A percentile compares a stretch with the other conserved stretches of the same genome.
These are phyloP conservation scores for baker's yeast (Saccharomyces cerevisiae) DNA, from an alignment of 805 yeast species.

Conservation along the genomic window DNA sequence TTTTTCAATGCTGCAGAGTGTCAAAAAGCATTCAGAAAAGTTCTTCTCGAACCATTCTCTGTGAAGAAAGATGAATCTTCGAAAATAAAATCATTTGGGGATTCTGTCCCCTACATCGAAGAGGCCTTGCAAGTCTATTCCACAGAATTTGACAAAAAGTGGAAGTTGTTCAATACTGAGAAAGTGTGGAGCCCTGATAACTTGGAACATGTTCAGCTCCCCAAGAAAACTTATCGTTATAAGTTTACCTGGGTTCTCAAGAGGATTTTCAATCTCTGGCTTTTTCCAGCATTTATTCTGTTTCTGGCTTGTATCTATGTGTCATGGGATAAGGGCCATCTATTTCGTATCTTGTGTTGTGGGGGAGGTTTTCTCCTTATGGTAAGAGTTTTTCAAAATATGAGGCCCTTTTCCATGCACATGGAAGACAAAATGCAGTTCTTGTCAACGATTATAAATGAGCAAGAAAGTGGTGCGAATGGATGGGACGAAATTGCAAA, in stretches of 20 bases:
- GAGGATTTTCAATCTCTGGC: neutral
- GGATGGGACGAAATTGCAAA: neutral
- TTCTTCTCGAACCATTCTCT: neutral
- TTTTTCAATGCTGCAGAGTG: neutral
- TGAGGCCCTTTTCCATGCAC: neutral
- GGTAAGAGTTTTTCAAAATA: too few species aligned
- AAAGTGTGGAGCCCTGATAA: neutral
- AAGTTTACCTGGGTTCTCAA: neutral
- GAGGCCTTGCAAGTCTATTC: neutral
- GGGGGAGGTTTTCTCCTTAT: neutral
- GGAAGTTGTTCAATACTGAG: neutral
- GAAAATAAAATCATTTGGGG: neutral
- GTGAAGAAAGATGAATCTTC: neutral
- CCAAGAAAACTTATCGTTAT: neutral
- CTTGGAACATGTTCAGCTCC: neutral
- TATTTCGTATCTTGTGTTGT: neutral
- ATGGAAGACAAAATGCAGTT: neutral
- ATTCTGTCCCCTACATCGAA: neutral
- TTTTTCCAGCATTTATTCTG: too few species aligned
- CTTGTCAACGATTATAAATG: neutral
- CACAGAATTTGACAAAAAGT: neutral
- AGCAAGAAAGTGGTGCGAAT: neutral
- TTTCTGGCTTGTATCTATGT: too few species aligned
- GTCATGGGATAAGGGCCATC: neutral
- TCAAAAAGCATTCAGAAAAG: neutral